These are phyloP conservation scores for Hebeloma cylindrosporum DNA, from an alignment of 768 basidiomycete genomes.

Conservation along the genomic window DNA sequence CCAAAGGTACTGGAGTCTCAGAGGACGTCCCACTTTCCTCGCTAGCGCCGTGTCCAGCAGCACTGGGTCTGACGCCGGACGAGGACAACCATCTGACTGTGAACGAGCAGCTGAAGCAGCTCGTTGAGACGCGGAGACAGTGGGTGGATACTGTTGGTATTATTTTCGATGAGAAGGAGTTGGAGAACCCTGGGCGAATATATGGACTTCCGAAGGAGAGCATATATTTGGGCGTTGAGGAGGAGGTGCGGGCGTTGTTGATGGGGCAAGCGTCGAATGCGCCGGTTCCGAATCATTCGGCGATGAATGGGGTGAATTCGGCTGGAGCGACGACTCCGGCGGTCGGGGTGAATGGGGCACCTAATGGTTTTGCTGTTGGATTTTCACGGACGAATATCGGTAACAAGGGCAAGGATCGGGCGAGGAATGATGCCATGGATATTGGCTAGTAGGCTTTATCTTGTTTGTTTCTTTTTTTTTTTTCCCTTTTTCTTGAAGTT, in stretches of 20 bases:
- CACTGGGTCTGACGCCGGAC: conserved; percentile 67
- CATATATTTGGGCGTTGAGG: conserved; percentile 74
- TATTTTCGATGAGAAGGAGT: conserved; percentile 76
- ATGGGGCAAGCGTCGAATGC: conserved; percentile 21
- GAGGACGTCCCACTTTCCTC: conserved; percentile 33
- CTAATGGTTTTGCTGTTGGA: conserved; percentile 13
- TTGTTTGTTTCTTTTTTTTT: conserved; percentile 15
- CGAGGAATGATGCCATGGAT: conserved; percentile 64
- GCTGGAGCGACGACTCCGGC: conserved; percentile 18
- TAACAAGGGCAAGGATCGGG: conserved; percentile 51
- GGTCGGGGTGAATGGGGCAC: conserved; percentile 14
- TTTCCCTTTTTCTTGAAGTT: conserved; percentile 14
- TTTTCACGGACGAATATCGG: conserved; percentile 20
- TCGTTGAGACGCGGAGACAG: conserved; percentile 73
- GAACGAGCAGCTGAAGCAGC: conserved; percentile 63
- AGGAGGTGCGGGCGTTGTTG: conserved; percentile 48
- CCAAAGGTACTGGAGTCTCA: conserved; percentile 30
- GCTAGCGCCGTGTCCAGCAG: conserved; percentile 67
- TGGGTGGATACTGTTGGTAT: conserved; percentile 79
- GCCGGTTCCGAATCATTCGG: conserved; percentile 15
- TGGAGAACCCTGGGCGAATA: conserved; percentile 58
- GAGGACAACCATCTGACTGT: conserved; percentile 64
- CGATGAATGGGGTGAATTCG: conserved; percentile 22
- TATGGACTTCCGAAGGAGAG: conserved; percentile 78
- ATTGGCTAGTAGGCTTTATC: conserved; percentile 45